Evolutionary conservation across 257 asterid species (phyloP).

Genomic region (Solanum microdontum): DNA sequence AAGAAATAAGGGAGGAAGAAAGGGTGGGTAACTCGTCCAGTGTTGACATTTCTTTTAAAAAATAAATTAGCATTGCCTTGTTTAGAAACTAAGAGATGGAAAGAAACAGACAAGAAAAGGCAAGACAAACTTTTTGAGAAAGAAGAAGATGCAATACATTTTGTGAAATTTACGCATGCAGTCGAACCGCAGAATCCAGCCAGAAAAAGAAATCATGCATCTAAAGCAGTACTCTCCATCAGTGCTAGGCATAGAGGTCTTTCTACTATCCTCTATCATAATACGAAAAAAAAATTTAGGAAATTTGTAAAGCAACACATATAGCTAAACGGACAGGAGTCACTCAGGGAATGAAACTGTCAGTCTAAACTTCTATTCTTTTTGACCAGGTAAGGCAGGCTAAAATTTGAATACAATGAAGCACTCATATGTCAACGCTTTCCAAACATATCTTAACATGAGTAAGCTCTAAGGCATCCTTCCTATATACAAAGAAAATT

Average conservation of each 20-base stretch:
- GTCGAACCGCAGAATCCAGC: neutral
- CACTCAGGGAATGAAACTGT: neutral
- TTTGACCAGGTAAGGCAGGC: neutral
- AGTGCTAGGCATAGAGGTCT: neutral
- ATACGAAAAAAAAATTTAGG: neutral
- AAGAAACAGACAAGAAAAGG: neutral
- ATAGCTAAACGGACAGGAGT: neutral
- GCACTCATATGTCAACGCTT: neutral
- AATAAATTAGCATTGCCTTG: neutral
- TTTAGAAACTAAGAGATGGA: neutral
- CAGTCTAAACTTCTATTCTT: neutral
- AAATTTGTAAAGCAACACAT: neutral
- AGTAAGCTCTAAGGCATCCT: neutral
- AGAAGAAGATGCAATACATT: neutral
- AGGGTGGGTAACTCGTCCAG: neutral
- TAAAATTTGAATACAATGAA: neutral
- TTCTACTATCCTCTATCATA: neutral
- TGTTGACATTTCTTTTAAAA: neutral
- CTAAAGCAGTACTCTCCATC: neutral
- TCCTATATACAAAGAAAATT: neutral
- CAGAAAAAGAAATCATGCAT: neutral
- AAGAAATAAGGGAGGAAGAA: neutral
- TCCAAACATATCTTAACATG: neutral
- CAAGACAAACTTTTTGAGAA: neutral
- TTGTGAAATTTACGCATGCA: neutral